Conservation (phyloP, 345 rosid genomes). For the Sisymbrium altissimum region DNA sequence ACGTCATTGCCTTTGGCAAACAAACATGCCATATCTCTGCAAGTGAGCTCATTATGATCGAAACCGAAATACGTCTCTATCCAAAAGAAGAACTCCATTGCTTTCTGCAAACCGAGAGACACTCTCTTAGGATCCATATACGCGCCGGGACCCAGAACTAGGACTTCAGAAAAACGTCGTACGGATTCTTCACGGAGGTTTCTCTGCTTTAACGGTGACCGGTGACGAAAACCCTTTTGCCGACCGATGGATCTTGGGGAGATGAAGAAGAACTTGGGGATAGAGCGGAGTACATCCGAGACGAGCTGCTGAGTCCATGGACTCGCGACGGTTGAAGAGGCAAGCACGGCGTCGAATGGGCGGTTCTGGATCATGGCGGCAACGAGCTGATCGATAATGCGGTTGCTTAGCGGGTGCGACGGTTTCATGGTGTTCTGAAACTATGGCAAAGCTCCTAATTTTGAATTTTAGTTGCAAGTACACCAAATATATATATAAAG, state of each 20-base stretch:
- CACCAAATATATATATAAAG: neutral
- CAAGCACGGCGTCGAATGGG: conserved; percentile 55
- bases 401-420: conserved; percentile 26
- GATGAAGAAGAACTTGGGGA: conserved; percentile 65
- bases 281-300: conserved; percentile 55
- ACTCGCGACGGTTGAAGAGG: conserved; percentile 36
- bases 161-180: conserved; percentile 34
- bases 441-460: neutral
- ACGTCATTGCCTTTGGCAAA: conserved; percentile 57
- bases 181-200: conserved; percentile 43
- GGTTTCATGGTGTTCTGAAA: conserved; percentile 24
- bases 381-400: conserved; percentile 38
- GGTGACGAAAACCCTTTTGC: conserved; percentile 67
- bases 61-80: conserved; percentile 49
- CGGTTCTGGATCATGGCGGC: conserved; percentile 58
- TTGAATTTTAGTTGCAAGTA: neutral
- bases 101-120: conserved; percentile 53
- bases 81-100: conserved; percentile 64
- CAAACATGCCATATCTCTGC: conserved; percentile 72
- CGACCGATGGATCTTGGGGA: conserved; percentile 79
- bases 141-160: conserved; percentile 70
- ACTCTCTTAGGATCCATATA: conserved; percentile 60
- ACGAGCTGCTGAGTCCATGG: conserved; percentile 50
- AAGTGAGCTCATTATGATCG: conserved; percentile 57
- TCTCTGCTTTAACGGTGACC: conserved; percentile 67